Base-by-base conservation (phyloP, 495 filamentous ascomycete genomes). In the Glutinoglossum americanum region DNA sequence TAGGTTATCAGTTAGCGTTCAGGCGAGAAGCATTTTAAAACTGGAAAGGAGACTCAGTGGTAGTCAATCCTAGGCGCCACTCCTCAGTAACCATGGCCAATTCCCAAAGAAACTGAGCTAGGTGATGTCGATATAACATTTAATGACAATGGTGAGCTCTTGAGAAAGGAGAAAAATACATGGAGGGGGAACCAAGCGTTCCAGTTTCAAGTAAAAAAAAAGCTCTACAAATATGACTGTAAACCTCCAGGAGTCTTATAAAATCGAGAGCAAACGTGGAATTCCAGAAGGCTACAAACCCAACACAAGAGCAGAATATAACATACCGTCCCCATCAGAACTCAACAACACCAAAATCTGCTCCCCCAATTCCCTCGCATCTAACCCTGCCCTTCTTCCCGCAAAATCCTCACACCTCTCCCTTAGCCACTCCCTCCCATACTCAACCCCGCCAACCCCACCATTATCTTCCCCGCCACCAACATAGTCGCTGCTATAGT, bases 311-410 rank as follows among this genome's bases (percentile, higher is more conserved):
- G 30, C 9, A 9, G 15, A 15, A 39, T 39, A 4, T 39, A 17
- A 39, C 60, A 13, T 53, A 66, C 66, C 60, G 53, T 64, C 65
- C 57, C 64, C 72, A 63, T 84, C 78, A 26, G 83, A 79, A 4
- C 74, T 77, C 54, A 93, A 64, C 8, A 83, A 70, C 5, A 82
- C 82, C 19, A 79, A 68, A 39, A 94, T 76, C 65, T 93, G 85
- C 57, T 81, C 76, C 58, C 81, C 70, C 26, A 94, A 73, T 51
- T 80, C 80, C 1, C 68, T 66, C 0, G 77, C 65, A 53, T 81
- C 74, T 33, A 93, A 68, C 1, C 80, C 84, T 3, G 76, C 71
- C 53, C 79, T 82, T 54, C 74, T 76, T 6, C 68, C 57, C 4
- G 82, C 74, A 27, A 88, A 67, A 35, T 70, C 70, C 23, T 72